Evolutionary conservation across 257 asterid species (phyloP), one percentile per base, ranked within the genome.

Genomic region (Capsicum pubescens): DNA sequence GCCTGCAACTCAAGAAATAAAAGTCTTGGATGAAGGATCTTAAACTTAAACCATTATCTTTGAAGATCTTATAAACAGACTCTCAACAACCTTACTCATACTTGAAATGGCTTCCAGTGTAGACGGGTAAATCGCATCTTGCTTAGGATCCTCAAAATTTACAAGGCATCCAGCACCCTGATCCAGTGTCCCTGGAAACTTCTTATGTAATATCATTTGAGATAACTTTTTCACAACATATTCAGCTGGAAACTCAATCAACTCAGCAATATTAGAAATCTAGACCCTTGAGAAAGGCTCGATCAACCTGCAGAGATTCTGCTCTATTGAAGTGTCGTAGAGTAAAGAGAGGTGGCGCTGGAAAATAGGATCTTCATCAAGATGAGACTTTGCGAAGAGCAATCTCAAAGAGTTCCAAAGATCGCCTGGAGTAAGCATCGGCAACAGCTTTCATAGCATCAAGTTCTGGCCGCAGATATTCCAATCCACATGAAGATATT

Each of bases 391-490:
- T 86, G 79, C 84, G 84, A 59, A 87, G 89, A 74, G 89, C 92
- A 42, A 48, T 70, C 87, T 87, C 90, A 48, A 89, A 89, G 7
- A 89, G 89, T 61, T 76, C 83, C 74, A 87, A 84, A 57, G 92
- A 89, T 60, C 90, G 86, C 68, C 87, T 89, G n/a, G 90, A 87
- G 72, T 87, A 86, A 70, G 92, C 90, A 80, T 87, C 88, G 90
- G 1, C 90, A 61, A 89, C 88, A 35, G 90, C 90, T 87, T 87
- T 89, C 92, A 89, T 89, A n/a, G 92, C 90, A 86, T 89, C 92
- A 10, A 89, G 87, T 76, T 89, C 90, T 67, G 90, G 92, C 2
- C 92, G 88, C 83, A 86, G 90, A 81, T 89, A 89, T 42, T 89
- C 88, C 83, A 89, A 72, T 56, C 91, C 91, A 57, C 1, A 87